Base-by-base conservation (phyloP, 2,329 filamentous ascomycete species). In the Fusarium devonianum region DNA sequence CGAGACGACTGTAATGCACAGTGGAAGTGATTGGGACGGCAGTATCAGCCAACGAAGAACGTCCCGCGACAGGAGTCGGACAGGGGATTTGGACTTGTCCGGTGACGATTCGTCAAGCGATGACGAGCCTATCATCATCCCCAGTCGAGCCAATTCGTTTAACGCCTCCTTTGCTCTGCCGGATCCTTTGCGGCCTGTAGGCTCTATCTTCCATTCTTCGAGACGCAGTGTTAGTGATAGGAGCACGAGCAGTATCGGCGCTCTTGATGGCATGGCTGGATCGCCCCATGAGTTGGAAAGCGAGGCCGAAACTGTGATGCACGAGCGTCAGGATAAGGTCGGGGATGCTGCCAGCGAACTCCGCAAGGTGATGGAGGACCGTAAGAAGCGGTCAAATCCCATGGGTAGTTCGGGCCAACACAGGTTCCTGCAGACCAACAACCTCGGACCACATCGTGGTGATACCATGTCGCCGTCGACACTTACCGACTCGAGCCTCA, bases 51-150 rank as follows among this genome's bases (percentile, higher is more conserved):
- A 69, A 48, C 65, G 64, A 51, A 64, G 62, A 43, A 64, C 64
- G 39, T 66, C 66, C 17, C 67, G 67, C 34, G 65, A 69, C 18
- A 52, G 67, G 45, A 56, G 66, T 14, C 58, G 53, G 19, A 67
- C 61, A 34, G 60, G 69, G 38, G 71, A 70, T 28, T 78, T 74
- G 71, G 74, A 75, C 11, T 78, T 77, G 5, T 78, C 78, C 0
- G 78, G 78, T 21, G 78, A 79, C 35, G 78, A 78, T 3, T 85
- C 82, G 1, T 85, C 83, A 0, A 78, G 78, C 4, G 84, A 87
- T 53, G 84, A 87, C 43, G 84, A 87, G 47, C 82, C 82, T 10
- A 86, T 87, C 52, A 77, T 86, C 38, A 83, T 87, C 28, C 83
- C 84, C 21, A 86, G 83, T 65, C 76, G 83, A 32, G 82, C 77